These are phyloP conservation scores for Paecilomyces niveus DNA, from an alignment of 2,329 filamentous ascomycete genomes.

Conservation along the genomic window DNA sequence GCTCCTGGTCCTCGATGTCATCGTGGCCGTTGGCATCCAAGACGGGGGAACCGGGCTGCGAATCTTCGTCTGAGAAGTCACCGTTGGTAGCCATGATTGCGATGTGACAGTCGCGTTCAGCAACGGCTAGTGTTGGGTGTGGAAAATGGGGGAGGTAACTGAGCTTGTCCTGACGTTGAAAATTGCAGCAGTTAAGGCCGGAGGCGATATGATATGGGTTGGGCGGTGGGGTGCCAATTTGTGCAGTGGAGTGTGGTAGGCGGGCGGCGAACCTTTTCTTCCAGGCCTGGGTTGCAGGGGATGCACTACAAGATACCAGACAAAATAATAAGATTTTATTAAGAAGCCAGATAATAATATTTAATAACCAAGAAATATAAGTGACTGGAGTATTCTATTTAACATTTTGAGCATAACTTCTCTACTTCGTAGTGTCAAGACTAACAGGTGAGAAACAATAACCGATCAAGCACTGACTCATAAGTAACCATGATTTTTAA, in stretches of 20 bases:
- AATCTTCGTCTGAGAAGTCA: slow-evolving; percentile 49
- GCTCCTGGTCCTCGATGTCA: slow-evolving; percentile 71
- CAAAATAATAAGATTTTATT: background rate
- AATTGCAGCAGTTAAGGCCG: slow-evolving; percentile 24
- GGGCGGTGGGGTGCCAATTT: slow-evolving; percentile 27
- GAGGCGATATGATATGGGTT: slow-evolving; percentile 28
- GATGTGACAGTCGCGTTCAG: slow-evolving; percentile 14
- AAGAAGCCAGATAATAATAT: background rate
- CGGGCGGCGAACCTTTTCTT: slow-evolving; percentile 19
- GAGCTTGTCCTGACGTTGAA: slow-evolving; percentile 20
- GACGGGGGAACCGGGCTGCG: slow-evolving; percentile 48
- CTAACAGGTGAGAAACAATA: background rate
- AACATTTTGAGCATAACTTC: background rate
- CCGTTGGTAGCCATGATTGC: slow-evolving; percentile 50
- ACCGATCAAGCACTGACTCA: background rate
- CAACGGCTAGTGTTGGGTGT: slow-evolving; percentile 4
- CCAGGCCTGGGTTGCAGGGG: background rate
- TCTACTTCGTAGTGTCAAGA: background rate
- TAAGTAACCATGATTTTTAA: background rate
- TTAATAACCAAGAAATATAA: background rate
- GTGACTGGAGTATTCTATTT: background rate
- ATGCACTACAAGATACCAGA: background rate
- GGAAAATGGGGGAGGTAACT: slow-evolving; percentile 4
- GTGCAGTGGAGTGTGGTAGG: slow-evolving; percentile 31
- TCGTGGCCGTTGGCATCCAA: slow-evolving; percentile 52